These are phyloP conservation scores for Blastomyces parvus DNA, from an alignment of 2,329 filamentous ascomycete genomes.

Conservation along the genomic window DNA sequence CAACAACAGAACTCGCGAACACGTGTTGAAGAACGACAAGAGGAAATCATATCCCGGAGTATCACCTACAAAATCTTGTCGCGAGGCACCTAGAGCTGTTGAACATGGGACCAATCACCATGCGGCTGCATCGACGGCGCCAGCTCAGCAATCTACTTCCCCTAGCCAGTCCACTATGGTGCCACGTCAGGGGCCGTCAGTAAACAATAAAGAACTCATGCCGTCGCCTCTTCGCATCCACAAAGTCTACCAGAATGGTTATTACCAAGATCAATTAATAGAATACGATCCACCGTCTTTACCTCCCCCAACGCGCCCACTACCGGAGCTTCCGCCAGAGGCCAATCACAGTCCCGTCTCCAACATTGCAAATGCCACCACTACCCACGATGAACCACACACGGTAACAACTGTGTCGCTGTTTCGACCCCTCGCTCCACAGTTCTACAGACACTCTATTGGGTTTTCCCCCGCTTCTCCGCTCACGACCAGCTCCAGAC, in stretches of 20 bases:
- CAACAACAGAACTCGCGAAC: not conserved
- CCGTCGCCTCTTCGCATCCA: slow-evolving; percentile 23
- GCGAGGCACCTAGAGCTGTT: not conserved
- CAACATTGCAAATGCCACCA: not conserved
- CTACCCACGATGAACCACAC: not conserved
- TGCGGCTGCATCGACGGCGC: not conserved
- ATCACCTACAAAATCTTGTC: not conserved
- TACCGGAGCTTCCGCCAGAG: slow-evolving; percentile 13
- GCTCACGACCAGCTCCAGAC: not conserved
- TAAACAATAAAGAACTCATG: slow-evolving; percentile 13
- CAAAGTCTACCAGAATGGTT: slow-evolving; percentile 16
- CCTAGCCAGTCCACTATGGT: not conserved
- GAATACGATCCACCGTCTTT: slow-evolving; percentile 12
- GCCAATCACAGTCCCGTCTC: not conserved
- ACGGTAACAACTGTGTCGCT: not conserved
- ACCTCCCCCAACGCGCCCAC: slow-evolving; percentile 20
- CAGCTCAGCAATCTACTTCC: not conserved
- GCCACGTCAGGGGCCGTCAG: not conserved
- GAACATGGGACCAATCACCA: not conserved
- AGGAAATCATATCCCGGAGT: slow-evolving; percentile 3
- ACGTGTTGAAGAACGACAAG: slow-evolving; percentile 1
- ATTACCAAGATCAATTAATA: not conserved
- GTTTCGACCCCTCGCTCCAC: not conserved
- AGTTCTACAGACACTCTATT: slow-evolving; percentile 3
- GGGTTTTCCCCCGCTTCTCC: not conserved